These are phyloP conservation scores for Tolypocladium guangdongense DNA, from an alignment of 2,329 filamentous ascomycete genomes.

Conservation along the genomic window DNA sequence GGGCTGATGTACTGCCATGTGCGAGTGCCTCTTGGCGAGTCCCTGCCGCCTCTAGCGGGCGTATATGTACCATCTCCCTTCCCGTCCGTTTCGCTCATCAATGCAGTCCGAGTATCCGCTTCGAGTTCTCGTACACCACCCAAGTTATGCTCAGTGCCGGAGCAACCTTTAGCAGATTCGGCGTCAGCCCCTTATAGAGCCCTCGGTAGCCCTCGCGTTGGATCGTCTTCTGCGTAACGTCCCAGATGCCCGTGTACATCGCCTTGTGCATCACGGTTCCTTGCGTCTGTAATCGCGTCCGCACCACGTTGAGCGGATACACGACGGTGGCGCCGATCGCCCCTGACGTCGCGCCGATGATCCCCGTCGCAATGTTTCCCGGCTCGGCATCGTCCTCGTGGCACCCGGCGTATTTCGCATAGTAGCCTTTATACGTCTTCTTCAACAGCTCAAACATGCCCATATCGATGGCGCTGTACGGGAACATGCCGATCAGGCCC, in stretches of 20 bases:
- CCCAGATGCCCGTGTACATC: constrained; percentile 83
- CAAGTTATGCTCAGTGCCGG: constrained; percentile 93
- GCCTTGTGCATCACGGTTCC: constrained; percentile 84
- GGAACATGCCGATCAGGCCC: constrained; percentile 93
- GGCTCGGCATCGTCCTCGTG: constrained; percentile 77
- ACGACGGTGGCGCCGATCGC: constrained; percentile 89
- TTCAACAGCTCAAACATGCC: constrained; percentile 93
- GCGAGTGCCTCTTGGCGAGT: not conserved
- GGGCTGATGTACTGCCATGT: not conserved
- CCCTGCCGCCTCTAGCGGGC: not conserved
- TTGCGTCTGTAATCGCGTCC: constrained; percentile 86
- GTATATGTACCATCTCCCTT: not conserved
- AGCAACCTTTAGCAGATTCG: constrained; percentile 91
- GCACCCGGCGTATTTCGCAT: constrained; percentile 56
- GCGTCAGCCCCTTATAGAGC: constrained; percentile 88
- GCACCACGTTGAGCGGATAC: constrained; percentile 87
- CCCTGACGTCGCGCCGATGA: constrained; percentile 84
- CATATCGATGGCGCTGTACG: constrained; percentile 93
- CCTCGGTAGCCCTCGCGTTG: constrained; percentile 74
- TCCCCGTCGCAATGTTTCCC: constrained; percentile 72
- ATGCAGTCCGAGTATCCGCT: constrained; percentile 53
- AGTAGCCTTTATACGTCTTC: constrained; percentile 55
- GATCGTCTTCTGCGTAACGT: constrained; percentile 77
- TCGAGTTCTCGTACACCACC: constrained; percentile 86
- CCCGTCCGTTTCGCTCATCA: constrained; percentile 4